Evolutionary conservation across 2,329 filamentous ascomycete genomes (phyloP).

Genomic region (Tolypocladium tundrense): DNA sequence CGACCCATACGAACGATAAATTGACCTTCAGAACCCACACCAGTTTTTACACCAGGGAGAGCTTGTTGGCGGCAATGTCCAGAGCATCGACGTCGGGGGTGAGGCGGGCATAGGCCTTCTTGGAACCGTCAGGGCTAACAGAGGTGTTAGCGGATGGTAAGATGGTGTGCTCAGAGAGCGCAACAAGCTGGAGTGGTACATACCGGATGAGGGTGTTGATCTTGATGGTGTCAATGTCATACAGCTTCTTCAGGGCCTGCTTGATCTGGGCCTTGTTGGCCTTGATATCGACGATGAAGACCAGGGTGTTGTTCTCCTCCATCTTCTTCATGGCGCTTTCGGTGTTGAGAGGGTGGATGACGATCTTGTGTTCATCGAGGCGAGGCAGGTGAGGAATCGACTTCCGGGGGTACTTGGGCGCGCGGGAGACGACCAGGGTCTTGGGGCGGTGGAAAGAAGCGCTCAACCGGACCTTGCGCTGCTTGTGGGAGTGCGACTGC

Average conservation of each 20-base stretch:
- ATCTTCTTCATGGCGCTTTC: constrained; percentile 99
- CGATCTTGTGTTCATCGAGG: constrained; percentile 95
- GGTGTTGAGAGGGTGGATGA: constrained; percentile 97
- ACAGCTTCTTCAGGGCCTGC: constrained; percentile 95
- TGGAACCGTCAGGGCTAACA: constrained; percentile 73
- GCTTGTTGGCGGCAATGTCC: constrained; percentile 98
- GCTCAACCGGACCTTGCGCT: constrained; percentile 82
- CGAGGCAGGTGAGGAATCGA: constrained; percentile 80
- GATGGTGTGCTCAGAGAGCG: too few relatives aligned
- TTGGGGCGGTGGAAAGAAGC: constrained; percentile 98
- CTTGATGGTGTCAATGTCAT: constrained; percentile 97
- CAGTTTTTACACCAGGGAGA: constrained; percentile 85
- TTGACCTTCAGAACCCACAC: constrained; percentile 5
- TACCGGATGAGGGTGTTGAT: constrained; percentile 99
- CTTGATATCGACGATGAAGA: constrained; percentile 95
- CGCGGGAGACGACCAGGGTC: constrained; percentile 82
- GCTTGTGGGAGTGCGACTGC: constrained; percentile 60
- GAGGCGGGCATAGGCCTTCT: constrained; percentile 97
- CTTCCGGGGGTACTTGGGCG: constrained; percentile 95
- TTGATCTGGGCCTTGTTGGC: constrained; percentile 99
- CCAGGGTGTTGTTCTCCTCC: constrained; percentile 99
- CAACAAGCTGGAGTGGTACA: constrained; percentile 15
- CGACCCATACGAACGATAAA: constrained; percentile 29
- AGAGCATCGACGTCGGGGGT: constrained; percentile 96
- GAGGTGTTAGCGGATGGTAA: neutral